Evolutionary conservation across 2,329 filamentous ascomycete genomes (phyloP).

Genomic region (Periconia macrospinosa): DNA sequence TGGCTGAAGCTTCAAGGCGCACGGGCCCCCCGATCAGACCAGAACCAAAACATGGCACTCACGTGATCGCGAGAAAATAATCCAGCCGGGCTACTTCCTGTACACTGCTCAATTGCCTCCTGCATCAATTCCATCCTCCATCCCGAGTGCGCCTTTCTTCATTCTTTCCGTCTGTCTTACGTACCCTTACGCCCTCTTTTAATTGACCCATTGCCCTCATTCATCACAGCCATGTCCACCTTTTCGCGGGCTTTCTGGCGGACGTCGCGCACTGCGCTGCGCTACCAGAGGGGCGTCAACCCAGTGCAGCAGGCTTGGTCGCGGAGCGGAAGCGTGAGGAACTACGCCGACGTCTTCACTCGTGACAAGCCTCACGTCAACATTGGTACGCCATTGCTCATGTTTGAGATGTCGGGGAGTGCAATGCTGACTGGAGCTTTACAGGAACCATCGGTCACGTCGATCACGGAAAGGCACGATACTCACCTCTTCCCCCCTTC

Average conservation of each 20-base stretch:
- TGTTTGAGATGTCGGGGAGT: neutral
- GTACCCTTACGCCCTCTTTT: constrained; percentile 22
- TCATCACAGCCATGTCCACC: constrained; percentile 66
- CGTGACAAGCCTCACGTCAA: constrained; percentile 97
- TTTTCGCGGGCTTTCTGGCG: constrained; percentile 82
- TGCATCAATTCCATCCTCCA: constrained; percentile 11
- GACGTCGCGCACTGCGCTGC: constrained; percentile 75
- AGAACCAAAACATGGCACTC: no score
- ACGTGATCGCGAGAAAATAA: constrained; percentile 32
- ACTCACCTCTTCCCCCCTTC: constrained; percentile 10
- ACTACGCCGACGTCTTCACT: constrained; percentile 71
- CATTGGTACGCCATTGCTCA: constrained; percentile 67
- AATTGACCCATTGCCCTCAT: constrained; percentile 37
- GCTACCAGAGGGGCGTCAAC: constrained; percentile 67
- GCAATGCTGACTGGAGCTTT: constrained; percentile 12
- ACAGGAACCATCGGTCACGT: constrained; percentile 96
- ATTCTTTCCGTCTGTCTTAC: constrained; percentile 23
- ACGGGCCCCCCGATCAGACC: constrained; percentile 11
- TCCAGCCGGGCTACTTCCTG: constrained; percentile 10
- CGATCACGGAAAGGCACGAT: constrained; percentile 92
- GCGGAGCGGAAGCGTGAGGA: constrained; percentile 64
- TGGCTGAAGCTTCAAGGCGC: constrained; percentile 8
- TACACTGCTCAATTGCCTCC: constrained; percentile 12
- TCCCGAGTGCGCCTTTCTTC: constrained; percentile 30
- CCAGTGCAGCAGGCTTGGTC: constrained; percentile 73